A percentile compares a stretch with the other conserved stretches of the same genome.
Evolutionary conservation across 2,329 filamentous ascomycete species (phyloP).

Genomic region (Hymenotorrendiella dingleyae): DNA sequence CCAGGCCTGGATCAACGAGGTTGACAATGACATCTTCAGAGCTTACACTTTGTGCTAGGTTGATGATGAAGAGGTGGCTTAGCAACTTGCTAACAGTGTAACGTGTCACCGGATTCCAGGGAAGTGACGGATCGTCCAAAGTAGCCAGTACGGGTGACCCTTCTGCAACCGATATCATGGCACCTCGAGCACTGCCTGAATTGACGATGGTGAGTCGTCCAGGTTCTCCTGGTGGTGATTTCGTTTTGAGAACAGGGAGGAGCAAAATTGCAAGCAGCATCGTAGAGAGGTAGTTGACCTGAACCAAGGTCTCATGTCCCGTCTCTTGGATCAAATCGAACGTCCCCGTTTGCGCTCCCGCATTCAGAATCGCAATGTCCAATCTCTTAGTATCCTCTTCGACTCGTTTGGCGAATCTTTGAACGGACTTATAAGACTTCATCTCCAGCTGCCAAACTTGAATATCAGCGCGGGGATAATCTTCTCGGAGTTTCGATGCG

Average conservation of each 20-base stretch:
- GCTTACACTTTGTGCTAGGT: slow-evolving; percentile 33
- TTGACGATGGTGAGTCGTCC: slow-evolving; percentile 28
- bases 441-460: slow-evolving; percentile 46
- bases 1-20: slow-evolving; percentile 32
- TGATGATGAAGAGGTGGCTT: slow-evolving; percentile 33
- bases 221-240: slow-evolving; percentile 5
- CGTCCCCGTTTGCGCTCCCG: slow-evolving; percentile 28
- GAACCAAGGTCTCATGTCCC: slow-evolving; percentile 36
- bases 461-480: slow-evolving; percentile 33
- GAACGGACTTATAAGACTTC: slow-evolving; percentile 39
- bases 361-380: slow-evolving; percentile 42
- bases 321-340: slow-evolving; percentile 21
- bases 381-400: slow-evolving; percentile 32
- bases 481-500: slow-evolving; percentile 27
- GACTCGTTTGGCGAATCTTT: slow-evolving; percentile 34
- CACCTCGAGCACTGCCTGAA: slow-evolving; percentile 25
- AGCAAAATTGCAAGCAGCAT: slow-evolving; percentile 22
- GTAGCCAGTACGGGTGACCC: slow-evolving; percentile 26
- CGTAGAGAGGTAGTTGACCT: slow-evolving; percentile 29
- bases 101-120: slow-evolving; percentile 21
- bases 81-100: slow-evolving; percentile 32
- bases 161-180: slow-evolving; percentile 25
- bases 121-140: slow-evolving; percentile 29
- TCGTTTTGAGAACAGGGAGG: slow-evolving; percentile 25
- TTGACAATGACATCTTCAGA: slow-evolving; percentile 34